Evolutionary conservation across 2,329 filamentous ascomycete species (phyloP).

Genomic region (Chaetomium sp.): DNA sequence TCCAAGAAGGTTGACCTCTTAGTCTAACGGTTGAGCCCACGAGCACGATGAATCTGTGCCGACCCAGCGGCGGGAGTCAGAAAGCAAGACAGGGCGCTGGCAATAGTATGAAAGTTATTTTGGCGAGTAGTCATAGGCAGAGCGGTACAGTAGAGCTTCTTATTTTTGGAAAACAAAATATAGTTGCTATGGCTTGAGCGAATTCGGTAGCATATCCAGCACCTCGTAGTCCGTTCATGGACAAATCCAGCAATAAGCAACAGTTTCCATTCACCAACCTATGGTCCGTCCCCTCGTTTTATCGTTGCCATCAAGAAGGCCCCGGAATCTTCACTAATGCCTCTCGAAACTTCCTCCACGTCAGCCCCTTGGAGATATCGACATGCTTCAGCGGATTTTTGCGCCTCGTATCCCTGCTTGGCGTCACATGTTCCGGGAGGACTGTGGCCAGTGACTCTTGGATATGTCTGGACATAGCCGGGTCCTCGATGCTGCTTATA

Average conservation of each 20-base stretch:
- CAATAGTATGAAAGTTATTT: not conserved
- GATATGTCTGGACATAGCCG: constrained; percentile 27
- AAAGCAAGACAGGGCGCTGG: not conserved
- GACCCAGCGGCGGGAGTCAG: not conserved
- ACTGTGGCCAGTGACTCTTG: constrained; percentile 30
- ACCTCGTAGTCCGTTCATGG: not conserved
- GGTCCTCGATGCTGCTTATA: constrained; percentile 31
- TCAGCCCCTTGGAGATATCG: constrained; percentile 23
- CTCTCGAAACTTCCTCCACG: constrained; percentile 31
- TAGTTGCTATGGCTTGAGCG: not conserved
- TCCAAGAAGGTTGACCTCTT: too few relatives aligned
- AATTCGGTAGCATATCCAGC: not conserved
- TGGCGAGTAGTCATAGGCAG: too few relatives aligned
- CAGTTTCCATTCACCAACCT: not conserved
- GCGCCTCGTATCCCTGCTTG: constrained; percentile 13
- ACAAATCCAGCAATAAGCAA: not conserved
- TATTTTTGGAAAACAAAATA: not conserved
- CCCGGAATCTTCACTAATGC: constrained; percentile 23
- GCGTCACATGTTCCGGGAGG: constrained; percentile 27
- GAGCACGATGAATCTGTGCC: not conserved
- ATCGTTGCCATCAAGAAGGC: not conserved
- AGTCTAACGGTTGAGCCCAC: not conserved
- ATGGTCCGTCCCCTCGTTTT: too few relatives aligned
- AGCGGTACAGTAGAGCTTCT: not conserved
- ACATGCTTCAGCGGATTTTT: constrained; percentile 18